Evolutionary conservation across 2,329 filamentous ascomycete species (phyloP).

Genomic region (Amauroascus verrucosus): DNA sequence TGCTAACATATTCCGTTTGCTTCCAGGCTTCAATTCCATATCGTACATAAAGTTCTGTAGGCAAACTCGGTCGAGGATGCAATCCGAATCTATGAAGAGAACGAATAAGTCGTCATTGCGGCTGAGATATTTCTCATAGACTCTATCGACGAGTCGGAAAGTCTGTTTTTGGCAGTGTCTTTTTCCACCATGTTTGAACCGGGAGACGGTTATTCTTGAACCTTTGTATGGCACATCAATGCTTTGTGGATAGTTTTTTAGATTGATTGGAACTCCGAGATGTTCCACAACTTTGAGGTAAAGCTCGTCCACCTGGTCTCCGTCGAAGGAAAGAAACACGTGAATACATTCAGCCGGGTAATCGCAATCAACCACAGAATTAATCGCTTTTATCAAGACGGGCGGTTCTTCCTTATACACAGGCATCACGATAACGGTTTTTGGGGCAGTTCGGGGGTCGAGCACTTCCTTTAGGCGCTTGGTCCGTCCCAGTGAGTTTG

Average conservation of each 20-base stretch:
- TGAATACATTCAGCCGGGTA: constrained; percentile 89
- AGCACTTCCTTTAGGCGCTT: constrained; percentile 75
- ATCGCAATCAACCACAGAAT: constrained; percentile 87
- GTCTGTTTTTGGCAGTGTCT: constrained; percentile 87
- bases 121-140: constrained; percentile 78
- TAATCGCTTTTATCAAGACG: constrained; percentile 70
- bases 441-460: constrained; percentile 76
- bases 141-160: constrained; percentile 84
- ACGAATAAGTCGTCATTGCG: constrained; percentile 88
- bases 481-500: constrained; percentile 69
- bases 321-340: constrained; percentile 91
- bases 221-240: constrained; percentile 80
- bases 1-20: constrained; percentile 82
- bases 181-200: constrained; percentile 89
- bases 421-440: constrained; percentile 93
- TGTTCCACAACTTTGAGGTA: constrained; percentile 78
- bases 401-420: constrained; percentile 88
- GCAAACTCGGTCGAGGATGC: constrained; percentile 81
- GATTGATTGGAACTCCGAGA: constrained; percentile 66
- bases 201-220: constrained; percentile 77
- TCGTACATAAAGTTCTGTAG: constrained; percentile 98
- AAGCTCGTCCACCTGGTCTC: constrained; percentile 75
- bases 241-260: constrained; percentile 72
- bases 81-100: constrained; percentile 95
- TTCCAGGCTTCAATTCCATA: constrained; percentile 93